Conservation (phyloP, 2,329 filamentous ascomycete genomes). For the Metarhizium sp. region DNA sequence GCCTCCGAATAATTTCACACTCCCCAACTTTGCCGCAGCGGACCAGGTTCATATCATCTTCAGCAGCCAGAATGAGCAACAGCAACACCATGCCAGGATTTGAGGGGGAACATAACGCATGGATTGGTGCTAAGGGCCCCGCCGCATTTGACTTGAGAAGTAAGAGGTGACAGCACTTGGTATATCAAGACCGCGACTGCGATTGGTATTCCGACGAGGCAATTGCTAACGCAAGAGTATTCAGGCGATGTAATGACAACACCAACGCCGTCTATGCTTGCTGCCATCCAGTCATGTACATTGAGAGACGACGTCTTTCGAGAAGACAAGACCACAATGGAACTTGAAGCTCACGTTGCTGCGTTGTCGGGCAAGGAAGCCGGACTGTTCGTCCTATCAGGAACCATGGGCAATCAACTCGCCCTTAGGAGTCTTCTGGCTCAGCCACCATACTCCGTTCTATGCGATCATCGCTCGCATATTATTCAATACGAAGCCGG, state of each 20-base stretch:
- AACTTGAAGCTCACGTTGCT: constrained; percentile 67
- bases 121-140: constrained; percentile 11
- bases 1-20: not conserved
- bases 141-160: constrained; percentile 12
- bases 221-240: not conserved
- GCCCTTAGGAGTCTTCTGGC: constrained; percentile 67
- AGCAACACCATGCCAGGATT: not conserved
- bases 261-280: constrained; percentile 72
- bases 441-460: constrained; percentile 69
- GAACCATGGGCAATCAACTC: constrained; percentile 92
- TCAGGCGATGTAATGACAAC: constrained; percentile 54
- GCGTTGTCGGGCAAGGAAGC: constrained; percentile 65
- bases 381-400: constrained; percentile 73
- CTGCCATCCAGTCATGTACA: constrained; percentile 63
- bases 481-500: constrained; percentile 61
- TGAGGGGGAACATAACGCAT: constrained; percentile 6
- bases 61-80: not conserved
- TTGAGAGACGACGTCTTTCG: constrained; percentile 77
- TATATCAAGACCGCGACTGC: not conserved
- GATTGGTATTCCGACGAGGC: not conserved
- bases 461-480: constrained; percentile 73
- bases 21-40: not conserved
- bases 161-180: constrained; percentile 1
- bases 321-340: constrained; percentile 70
- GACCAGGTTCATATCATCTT: not conserved